These are phyloP conservation scores for Alternaria triticina DNA, from an alignment of 2,329 filamentous ascomycete genomes.

Conservation along the genomic window DNA sequence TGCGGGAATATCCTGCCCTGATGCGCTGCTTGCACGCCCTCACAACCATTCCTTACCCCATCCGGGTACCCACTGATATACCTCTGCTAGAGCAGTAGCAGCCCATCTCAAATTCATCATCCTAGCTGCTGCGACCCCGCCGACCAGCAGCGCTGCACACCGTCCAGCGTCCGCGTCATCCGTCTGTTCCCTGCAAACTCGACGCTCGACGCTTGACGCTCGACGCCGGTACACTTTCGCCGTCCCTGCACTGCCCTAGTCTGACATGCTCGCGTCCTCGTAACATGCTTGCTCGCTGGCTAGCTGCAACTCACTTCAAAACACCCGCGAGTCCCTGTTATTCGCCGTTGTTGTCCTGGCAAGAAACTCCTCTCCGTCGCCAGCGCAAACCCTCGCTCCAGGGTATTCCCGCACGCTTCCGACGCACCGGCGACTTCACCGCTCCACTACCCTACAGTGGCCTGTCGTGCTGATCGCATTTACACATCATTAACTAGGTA, in stretches of 20 bases:
- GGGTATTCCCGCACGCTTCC: constrained; percentile 43
- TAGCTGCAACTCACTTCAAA: constrained; percentile 29
- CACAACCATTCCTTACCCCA: not conserved
- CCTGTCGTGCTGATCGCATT: constrained; percentile 35
- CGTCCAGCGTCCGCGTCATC: constrained; percentile 36
- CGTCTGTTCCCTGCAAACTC: constrained; percentile 25
- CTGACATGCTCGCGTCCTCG: constrained; percentile 12
- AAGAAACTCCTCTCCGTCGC: constrained; percentile 25
- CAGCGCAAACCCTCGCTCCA: constrained; percentile 37
- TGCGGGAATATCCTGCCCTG: constrained; percentile 15
- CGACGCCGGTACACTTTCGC: constrained; percentile 20
- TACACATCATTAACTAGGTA: constrained; percentile 23
- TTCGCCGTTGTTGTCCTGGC: constrained; percentile 30
- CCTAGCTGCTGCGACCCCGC: constrained; percentile 25
- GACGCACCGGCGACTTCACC: constrained; percentile 35
- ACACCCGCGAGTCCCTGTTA: constrained; percentile 37
- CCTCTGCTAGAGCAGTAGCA: not conserved
- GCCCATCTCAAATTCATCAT: not conserved
- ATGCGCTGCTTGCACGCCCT: constrained; percentile 3
- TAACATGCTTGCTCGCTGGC: constrained; percentile 27
- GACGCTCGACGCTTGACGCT: not conserved
- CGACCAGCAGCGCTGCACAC: constrained; percentile 10
- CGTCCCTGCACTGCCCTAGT: constrained; percentile 25
- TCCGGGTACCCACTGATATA: not conserved
- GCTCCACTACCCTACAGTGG: constrained; percentile 32